Base-by-base conservation (phyloP, 2,329 filamentous ascomycete species). In the Diaporthe batatas region DNA sequence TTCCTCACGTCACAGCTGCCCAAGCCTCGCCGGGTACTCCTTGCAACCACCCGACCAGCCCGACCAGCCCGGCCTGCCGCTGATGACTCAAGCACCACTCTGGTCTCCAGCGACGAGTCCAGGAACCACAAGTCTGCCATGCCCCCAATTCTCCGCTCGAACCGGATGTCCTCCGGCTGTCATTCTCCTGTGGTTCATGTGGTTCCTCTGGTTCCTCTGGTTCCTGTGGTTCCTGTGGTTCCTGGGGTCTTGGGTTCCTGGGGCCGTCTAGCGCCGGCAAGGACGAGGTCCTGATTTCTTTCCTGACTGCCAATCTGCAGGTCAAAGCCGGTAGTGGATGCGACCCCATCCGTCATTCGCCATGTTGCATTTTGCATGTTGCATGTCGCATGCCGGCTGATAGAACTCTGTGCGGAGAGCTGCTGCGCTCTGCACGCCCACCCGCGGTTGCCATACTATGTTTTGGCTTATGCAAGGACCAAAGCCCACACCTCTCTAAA, bases 311-410 rank as follows among this genome's bases (percentile, higher is more conserved):
- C 58, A 53, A 53, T 62, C 68, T 70, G 68, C 68, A 62, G 68
- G 68, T 70, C 68, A 70, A 62, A 55, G 55, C 49, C 55, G 55
- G 58, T 51, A 59, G 68, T 70, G 62, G 67, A 73, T 70, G 65
- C 67, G 65, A 72, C 70, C 57, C 70, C 68, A 70, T 70, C 57
- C 55, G 36, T 70, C 23, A 62, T 64, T 73, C 49, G 49, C 67
- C 73, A 74, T 70, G 68, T 57, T 68, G 59, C 57, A 59, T 68
- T 58, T 67, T 68, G 64, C 73, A 42, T 42, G 39, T 42, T 8
- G 57, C 57, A 59, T 70, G 70, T 67, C 64, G 64, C 73, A 74
- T 73, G 68, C 68, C 71, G 73, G 73, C 71, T 74, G 58, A 59
- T 74, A 71, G 68, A 70, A 44, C 23, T 70, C 68, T 57, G 32